Evolutionary conservation across 345 rosid genomes (phyloP).

Genomic region (Eucalyptus regnans): DNA sequence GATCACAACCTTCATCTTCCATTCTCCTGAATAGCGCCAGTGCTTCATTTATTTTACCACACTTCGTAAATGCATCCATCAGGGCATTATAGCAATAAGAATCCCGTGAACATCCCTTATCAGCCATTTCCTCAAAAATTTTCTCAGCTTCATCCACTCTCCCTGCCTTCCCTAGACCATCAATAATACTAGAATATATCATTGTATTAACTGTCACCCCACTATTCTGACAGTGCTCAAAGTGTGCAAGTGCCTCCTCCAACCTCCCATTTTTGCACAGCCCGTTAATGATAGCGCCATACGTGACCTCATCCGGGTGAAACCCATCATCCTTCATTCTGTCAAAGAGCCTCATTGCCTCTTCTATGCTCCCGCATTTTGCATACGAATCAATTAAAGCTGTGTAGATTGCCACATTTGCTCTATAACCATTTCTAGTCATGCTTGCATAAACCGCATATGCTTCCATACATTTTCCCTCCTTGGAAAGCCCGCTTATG

Average conservation of each 20-base stretch:
- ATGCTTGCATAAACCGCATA: conserved; percentile 55
- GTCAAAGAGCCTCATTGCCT: conserved; percentile 24
- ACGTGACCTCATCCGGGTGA: conserved; percentile 69
- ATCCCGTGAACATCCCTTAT: conserved; percentile 53
- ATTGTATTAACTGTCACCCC: conserved; percentile 60
- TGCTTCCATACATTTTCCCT: conserved; percentile 61
- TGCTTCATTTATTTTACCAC: conserved; percentile 59
- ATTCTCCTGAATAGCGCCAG: conserved; percentile 47
- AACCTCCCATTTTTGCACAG: conserved; percentile 74
- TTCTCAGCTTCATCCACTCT: conserved; percentile 63
- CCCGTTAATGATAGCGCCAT: conserved; percentile 57
- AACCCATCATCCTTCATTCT: conserved; percentile 70
- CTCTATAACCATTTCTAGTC: conserved; percentile 40
- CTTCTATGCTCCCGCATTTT: conserved; percentile 54
- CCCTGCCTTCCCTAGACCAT: conserved; percentile 86
- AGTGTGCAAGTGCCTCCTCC: conserved; percentile 58
- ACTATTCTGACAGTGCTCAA: conserved; percentile 30
- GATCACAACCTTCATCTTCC: conserved; percentile 81
- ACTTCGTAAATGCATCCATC: conserved; percentile 60
- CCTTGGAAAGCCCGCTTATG: conserved; percentile 76
- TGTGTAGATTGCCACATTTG: conserved; percentile 75
- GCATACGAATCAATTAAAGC: conserved; percentile 70
- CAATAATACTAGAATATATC: conserved; percentile 75
- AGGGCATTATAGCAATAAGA: conserved; percentile 82
- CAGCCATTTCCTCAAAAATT: conserved; percentile 67